These are phyloP conservation scores for Nakazawaea pomicola DNA, from an alignment of 805 yeast genomes.

Conservation along the genomic window DNA sequence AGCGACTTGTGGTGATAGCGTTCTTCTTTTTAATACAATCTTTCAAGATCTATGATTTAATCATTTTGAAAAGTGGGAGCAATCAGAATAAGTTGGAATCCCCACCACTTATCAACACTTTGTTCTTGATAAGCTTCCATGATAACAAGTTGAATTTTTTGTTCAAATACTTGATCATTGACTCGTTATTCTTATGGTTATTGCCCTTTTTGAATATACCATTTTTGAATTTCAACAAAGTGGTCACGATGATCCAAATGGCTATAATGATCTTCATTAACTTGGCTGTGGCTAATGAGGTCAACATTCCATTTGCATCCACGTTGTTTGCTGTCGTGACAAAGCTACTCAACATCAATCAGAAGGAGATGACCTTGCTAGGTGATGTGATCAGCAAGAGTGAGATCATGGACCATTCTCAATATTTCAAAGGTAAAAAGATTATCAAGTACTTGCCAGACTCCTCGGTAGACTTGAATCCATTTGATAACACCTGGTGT, in stretches of 20 bases:
- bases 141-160: slow-evolving; percentile 54
- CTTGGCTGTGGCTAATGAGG: slow-evolving; percentile 46
- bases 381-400: slow-evolving; percentile 30
- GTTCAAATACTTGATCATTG: slow-evolving; percentile 67
- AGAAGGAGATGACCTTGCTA: slow-evolving; percentile 26
- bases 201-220: slow-evolving; percentile 76
- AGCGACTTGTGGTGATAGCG: slow-evolving; percentile 62
- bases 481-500: slow-evolving; percentile 64
- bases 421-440: slow-evolving; percentile 80
- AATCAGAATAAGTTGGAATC: slow-evolving; percentile 18
- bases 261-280: slow-evolving; percentile 42
- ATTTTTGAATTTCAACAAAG: slow-evolving; percentile 58
- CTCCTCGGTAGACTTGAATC: slow-evolving; percentile 80
- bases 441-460: slow-evolving; percentile 88
- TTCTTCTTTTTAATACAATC: slow-evolving; percentile 73
- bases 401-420: slow-evolving; percentile 37
- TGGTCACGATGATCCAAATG: slow-evolving; percentile 47
- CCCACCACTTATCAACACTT: slow-evolving; percentile 7
- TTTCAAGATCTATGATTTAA: slow-evolving; percentile 75
- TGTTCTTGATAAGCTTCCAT: slow-evolving; percentile 27
- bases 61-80: slow-evolving; percentile 46
- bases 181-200: slow-evolving; percentile 63
- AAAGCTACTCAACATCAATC: slow-evolving; percentile 16
- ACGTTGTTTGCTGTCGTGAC: slow-evolving; percentile 15
- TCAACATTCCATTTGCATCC: slow-evolving; percentile 40